Percentiles rank a stretch among this genome's conserved stretches.
Conservation (phyloP, 495 filamentous ascomycete species). For the Cairneyella variabilis region DNA sequence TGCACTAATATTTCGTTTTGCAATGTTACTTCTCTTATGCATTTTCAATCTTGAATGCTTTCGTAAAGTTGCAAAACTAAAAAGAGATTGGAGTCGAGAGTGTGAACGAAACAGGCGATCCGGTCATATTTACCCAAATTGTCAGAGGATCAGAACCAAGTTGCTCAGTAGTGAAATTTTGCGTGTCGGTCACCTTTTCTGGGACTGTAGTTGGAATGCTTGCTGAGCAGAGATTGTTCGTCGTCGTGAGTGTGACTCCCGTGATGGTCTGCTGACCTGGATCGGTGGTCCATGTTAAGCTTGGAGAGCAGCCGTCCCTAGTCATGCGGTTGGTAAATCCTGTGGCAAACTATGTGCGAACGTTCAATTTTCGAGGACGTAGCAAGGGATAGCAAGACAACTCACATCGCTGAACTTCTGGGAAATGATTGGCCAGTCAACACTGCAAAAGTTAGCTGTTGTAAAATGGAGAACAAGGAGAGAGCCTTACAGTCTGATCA, state of each 20-base stretch:
- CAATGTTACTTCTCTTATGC: no score
- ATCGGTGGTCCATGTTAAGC: conserved; percentile 41
- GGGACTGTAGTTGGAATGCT: conserved; percentile 58
- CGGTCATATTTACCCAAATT: conserved; percentile 52
- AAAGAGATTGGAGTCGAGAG: no score
- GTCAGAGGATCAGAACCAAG: conserved; percentile 55
- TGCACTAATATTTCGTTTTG: no score
- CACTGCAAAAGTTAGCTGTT: no score
- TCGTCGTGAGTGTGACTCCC: conserved; percentile 46
- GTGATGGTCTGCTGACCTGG: conserved; percentile 39
- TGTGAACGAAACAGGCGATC: conserved; percentile 43
- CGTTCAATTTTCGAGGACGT: no score
- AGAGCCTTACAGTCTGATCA: no score
- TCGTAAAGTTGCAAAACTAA: no score
- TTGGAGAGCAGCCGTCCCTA: conserved; percentile 51
- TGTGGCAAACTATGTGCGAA: conserved; percentile 44
- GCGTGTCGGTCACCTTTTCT: conserved; percentile 31
- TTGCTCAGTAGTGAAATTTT: conserved; percentile 45
- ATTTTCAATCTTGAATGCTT: no score
- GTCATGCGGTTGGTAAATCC: conserved; percentile 47
- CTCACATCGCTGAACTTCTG: no score
- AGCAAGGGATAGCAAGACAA: no score
- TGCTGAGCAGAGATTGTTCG: conserved; percentile 45
- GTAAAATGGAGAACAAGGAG: no score
- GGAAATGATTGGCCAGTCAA: no score